Conservation (phyloP, 2,329 filamentous ascomycete species). For the Sporothrix pallida region DNA sequence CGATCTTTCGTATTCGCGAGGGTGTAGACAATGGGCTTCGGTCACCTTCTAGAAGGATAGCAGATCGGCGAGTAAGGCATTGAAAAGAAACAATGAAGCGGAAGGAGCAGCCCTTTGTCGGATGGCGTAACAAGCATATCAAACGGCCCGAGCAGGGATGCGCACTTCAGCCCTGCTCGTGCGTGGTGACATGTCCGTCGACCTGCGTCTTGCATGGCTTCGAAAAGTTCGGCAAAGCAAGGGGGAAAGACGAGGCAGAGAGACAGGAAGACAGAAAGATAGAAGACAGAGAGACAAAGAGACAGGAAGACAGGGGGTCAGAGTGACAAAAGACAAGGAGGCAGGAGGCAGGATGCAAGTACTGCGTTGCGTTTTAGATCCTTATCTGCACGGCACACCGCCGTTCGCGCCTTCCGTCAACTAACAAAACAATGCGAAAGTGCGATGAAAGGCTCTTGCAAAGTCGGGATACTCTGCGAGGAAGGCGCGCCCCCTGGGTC, state of each 20-base stretch:
- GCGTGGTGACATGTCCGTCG: conserved; percentile 27
- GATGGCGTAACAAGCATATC: conserved; percentile 17
- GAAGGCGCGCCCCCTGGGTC: not conserved
- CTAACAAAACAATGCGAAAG: not conserved
- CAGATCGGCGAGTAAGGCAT: not conserved
- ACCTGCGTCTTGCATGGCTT: conserved; percentile 18
- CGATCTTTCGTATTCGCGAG: not conserved
- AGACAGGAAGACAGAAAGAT: too few relatives aligned
- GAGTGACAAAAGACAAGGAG: not conserved
- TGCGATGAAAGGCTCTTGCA: not conserved
- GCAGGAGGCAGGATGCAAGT: not conserved
- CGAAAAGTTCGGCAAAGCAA: conserved; percentile 7
- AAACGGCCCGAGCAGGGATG: conserved; percentile 21
- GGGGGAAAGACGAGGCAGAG: not conserved
- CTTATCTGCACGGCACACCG: conserved; percentile 20
- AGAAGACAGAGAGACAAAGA: not conserved
- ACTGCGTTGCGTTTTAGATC: not conserved
- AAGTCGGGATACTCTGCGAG: not conserved
- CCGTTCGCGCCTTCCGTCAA: conserved; percentile 12
- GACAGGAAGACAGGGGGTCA: not conserved
- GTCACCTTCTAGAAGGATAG: conserved; percentile 16
- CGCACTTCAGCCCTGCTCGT: conserved; percentile 25
- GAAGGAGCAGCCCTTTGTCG: not conserved
- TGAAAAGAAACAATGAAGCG: not conserved
- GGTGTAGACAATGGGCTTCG: not conserved